Conservation (phyloP, 1,284 basidiomycete species). For the Peniophora sp. region DNA sequence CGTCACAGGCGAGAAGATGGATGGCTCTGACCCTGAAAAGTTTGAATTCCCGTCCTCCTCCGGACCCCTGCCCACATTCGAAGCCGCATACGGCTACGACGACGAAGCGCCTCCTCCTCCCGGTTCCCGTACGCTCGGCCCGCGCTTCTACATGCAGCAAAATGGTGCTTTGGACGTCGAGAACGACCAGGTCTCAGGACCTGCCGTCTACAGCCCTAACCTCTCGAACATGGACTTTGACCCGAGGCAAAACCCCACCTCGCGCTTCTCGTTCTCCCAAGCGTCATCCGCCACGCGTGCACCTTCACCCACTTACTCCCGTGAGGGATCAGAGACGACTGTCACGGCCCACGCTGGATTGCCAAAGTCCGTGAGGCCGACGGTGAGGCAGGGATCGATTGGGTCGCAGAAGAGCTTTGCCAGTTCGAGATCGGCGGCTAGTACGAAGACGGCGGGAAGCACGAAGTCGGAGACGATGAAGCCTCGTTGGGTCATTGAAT, state of each 20-base stretch:
- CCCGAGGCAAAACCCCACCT: neutral
- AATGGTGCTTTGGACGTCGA: constrained; percentile 31
- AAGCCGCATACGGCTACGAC: constrained; percentile 37
- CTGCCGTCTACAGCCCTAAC: neutral
- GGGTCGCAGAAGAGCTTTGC: constrained; percentile 14
- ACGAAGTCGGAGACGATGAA: constrained; percentile 1
- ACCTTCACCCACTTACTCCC: constrained; percentile 5
- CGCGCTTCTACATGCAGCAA: constrained; percentile 39
- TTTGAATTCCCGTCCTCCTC: constrained; percentile 53
- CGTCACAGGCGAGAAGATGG: constrained; percentile 20
- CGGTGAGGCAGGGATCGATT: constrained; percentile 10
- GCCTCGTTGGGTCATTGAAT: constrained; percentile 47
- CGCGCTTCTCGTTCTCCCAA: neutral
- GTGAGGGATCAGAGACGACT: constrained; percentile 1
- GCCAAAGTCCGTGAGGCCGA: neutral
- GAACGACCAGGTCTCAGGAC: constrained; percentile 6
- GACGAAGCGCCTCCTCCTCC: constrained; percentile 27
- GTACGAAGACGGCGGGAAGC: neutral
- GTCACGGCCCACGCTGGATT: neutral
- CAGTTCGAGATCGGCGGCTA: constrained; percentile 3
- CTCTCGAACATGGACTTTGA: neutral
- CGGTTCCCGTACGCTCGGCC: constrained; percentile 37
- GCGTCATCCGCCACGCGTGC: neutral
- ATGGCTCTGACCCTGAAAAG: constrained; percentile 44
- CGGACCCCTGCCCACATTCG: constrained; percentile 46